Evolutionary conservation across 116 monocot genomes (phyloP).

Genomic region (Papilionanthe hybrid): DNA sequence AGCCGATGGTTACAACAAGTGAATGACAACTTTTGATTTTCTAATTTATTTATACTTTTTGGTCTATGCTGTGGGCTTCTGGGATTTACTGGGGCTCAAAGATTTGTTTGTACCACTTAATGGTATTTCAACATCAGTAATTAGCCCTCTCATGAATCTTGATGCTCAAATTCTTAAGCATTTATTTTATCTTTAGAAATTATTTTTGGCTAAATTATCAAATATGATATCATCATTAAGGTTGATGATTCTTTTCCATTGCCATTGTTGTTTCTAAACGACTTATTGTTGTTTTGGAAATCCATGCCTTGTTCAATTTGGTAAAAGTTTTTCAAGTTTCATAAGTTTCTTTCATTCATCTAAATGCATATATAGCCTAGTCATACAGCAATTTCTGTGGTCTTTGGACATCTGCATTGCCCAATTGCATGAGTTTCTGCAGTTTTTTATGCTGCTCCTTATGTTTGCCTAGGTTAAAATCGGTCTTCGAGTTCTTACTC

Average conservation of each 20-base stretch:
- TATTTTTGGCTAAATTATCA: not conserved
- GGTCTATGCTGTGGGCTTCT: not conserved
- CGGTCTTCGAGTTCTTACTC: constrained; percentile 85
- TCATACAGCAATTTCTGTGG: not conserved
- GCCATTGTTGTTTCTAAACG: not conserved
- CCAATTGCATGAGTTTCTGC: not conserved
- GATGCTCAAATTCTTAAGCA: not conserved
- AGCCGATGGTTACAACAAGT: no score
- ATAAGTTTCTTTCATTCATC: not conserved
- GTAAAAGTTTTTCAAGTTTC: not conserved
- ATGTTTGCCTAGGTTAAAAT: constrained; percentile 64
- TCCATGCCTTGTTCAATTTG: not conserved
- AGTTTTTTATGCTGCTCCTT: not conserved
- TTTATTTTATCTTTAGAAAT: not conserved
- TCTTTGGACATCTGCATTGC: not conserved
- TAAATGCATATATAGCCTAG: not conserved
- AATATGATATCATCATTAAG: not conserved
- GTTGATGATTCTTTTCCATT: not conserved
- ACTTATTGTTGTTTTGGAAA: not conserved
- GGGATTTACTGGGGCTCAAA: not conserved
- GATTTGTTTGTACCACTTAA: not conserved
- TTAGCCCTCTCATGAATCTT: not conserved
- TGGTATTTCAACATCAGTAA: not conserved
- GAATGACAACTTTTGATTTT: not conserved
- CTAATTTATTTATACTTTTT: not conserved